These are phyloP conservation scores for Tranzscheliella williamsii DNA, from an alignment of 1,284 basidiomycete genomes.

Conservation along the genomic window DNA sequence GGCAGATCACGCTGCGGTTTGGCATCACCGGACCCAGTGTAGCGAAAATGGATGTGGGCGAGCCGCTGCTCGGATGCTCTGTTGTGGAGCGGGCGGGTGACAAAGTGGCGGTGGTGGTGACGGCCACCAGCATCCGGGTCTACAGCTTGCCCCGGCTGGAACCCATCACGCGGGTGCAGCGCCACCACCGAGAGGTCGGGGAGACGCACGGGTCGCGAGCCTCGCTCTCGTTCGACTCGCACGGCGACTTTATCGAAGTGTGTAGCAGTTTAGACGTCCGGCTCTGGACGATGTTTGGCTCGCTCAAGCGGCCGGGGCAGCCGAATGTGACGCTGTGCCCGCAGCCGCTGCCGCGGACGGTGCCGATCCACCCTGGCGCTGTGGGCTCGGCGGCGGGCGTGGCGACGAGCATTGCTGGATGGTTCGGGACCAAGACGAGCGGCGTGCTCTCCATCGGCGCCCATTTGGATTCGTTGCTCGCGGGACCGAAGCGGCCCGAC, in stretches of 20 bases:
- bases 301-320: conserved; percentile 38
- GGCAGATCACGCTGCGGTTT: conserved; percentile 16
- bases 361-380: conserved; percentile 47
- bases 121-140: conserved; percentile 39
- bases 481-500: conserved; percentile 40
- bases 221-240: conserved; percentile 30
- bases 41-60: conserved; percentile 36
- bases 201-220: conserved; percentile 20
- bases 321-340: conserved; percentile 41
- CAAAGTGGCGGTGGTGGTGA: conserved; percentile 40
- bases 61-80: conserved; percentile 33
- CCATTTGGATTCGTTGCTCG: conserved; percentile 41
- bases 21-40: conserved; percentile 45
- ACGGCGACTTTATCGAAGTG: conserved; percentile 54
- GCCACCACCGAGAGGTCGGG: conserved; percentile 41
- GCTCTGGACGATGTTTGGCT: conserved; percentile 51
- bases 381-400: conserved; percentile 42
- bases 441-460: conserved; percentile 38
- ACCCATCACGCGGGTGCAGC: conserved; percentile 41
- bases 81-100: conserved; percentile 38
- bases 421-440: conserved; percentile 45
- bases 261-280: conserved; percentile 49
- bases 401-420: conserved; percentile 43
- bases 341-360: conserved; percentile 6
- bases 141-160: conserved; percentile 47